Evolutionary conservation across 208 protist species (phyloP), one percentile per base, ranked within the genome.

Genomic region (Acanthamoeba sp.): DNA sequence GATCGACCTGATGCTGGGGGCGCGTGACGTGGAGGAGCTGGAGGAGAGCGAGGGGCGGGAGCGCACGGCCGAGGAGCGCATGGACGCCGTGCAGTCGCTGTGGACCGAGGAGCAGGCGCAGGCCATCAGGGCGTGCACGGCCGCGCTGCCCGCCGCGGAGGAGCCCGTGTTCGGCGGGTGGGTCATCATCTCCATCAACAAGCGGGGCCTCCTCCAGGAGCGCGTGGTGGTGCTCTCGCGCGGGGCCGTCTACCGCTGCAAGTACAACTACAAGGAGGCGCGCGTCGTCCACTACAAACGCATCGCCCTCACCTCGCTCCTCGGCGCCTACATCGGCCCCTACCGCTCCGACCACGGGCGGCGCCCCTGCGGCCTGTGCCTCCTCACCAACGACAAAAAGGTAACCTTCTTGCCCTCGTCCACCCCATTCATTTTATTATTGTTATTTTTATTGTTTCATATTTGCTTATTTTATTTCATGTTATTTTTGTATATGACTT

Each of bases 101-200:
- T 69, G 62, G 62, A 69, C 62, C 5, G 62, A 69, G 29, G 62
- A 69, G 29, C 62, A 69, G 62, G 62, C 62, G 27, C 29, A 36
- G 18, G 62, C 62, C 62, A 69, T 69, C 5, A 4, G 62, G 27
- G 29, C 62, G 10, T 69, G 27, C 62, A 36, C 62, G 9, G 20
- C 4, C 3, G 62, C 62, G 5, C 62, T 69, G 10, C 62, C 62
- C 62, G 27, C 62, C 29, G 3, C 20, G 29, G 73, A 84, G 73
- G 7, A n/a, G n/a, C n/a, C 73, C 32, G 4, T 84, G 12, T 12
- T 84, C 24, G 73, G 40, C 40, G 73, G 73, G 18, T 84, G 73
- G 73, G 73, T 84, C n/a, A 18, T 84, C 32, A 45, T 84, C 29
- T 52, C 38, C 73, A 84, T 84, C 32, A 84, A 84, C 73, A 84